phyloP scores from a whole-genome alignment of 805 yeast genomes.

The Lipomyces mesembrius region DNA sequence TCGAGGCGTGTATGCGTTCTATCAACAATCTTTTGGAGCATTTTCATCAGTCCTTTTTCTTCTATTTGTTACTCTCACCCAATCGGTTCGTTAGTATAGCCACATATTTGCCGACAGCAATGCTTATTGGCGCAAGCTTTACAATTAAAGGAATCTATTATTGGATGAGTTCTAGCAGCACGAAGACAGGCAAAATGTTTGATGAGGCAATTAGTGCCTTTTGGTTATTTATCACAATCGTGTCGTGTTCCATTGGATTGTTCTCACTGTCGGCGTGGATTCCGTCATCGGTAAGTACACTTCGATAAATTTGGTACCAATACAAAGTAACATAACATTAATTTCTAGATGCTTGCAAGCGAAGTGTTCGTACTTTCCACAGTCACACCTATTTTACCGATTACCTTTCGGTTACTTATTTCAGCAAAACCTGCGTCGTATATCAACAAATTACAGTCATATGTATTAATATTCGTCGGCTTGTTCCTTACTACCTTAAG shows the following conservation, averaged over 20 bases:
- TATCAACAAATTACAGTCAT: slow-evolving; percentile 23
- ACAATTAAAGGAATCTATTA: slow-evolving; percentile 64
- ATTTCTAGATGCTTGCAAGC: not conserved
- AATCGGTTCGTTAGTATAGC: slow-evolving; percentile 87
- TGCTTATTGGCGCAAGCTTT: slow-evolving; percentile 68
- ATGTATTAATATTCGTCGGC: slow-evolving; percentile 50
- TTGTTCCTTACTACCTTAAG: slow-evolving; percentile 72
- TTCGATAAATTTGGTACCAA: not conserved
- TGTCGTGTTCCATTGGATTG: slow-evolving; percentile 37
- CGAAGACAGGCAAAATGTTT: slow-evolving; percentile 36
- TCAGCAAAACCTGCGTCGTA: slow-evolving; percentile 17
- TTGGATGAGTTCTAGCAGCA: slow-evolving; percentile 24
- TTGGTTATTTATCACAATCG: slow-evolving; percentile 44
- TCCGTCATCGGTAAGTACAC: slow-evolving; percentile 18
- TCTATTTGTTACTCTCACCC: slow-evolving; percentile 81
- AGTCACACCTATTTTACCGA: not conserved
- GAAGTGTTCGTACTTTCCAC: slow-evolving; percentile 6
- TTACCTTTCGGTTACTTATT: slow-evolving; percentile 19
- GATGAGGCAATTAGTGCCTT: slow-evolving; percentile 44
- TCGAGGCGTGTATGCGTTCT: slow-evolving; percentile 85
- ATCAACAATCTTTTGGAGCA: slow-evolving; percentile 91
- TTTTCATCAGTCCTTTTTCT: slow-evolving; percentile 96
- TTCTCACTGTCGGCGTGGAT: slow-evolving; percentile 12
- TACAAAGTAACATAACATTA: not conserved
- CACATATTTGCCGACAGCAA: slow-evolving; percentile 86